Percentiles rank a stretch among this genome's conserved stretches.
Conservation (phyloP, 139 green algal genomes). For the Yamagishiella unicocca region DNA sequence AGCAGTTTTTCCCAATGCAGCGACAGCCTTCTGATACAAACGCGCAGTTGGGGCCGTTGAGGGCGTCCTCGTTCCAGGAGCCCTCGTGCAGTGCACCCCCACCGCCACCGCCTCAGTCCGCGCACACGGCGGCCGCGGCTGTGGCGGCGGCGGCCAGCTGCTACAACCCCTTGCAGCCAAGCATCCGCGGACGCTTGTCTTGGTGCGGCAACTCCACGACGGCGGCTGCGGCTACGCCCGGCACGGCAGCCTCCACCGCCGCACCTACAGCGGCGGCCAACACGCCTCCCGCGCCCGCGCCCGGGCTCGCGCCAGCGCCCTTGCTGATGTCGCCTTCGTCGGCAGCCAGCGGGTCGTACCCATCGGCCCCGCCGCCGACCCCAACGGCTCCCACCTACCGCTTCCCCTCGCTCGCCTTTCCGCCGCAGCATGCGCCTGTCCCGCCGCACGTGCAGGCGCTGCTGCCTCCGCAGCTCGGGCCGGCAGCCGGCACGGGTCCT, state of each 20-base stretch:
- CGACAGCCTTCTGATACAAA: not conserved
- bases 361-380: not conserved
- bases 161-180: constrained; percentile 25
- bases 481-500: not conserved
- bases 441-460: not conserved
- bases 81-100: not conserved
- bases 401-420: constrained; percentile 10
- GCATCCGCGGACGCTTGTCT: not conserved
- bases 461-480: not conserved
- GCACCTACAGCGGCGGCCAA: not conserved
- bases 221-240: not conserved
- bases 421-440: not conserved
- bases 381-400: not conserved
- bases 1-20: not conserved
- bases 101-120: not conserved
- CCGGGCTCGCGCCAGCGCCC: not conserved
- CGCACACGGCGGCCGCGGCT: no score
- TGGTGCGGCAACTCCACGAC: not conserved
- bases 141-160: no score
- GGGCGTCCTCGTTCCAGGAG: not conserved
- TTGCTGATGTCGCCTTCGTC: not conserved
- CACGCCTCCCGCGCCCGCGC: not conserved
- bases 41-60: not conserved
- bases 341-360: not conserved
- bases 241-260: not conserved